These are phyloP conservation scores for Chlorella sorokiniana DNA, from an alignment of 139 green algal species.

Conservation along the genomic window DNA sequence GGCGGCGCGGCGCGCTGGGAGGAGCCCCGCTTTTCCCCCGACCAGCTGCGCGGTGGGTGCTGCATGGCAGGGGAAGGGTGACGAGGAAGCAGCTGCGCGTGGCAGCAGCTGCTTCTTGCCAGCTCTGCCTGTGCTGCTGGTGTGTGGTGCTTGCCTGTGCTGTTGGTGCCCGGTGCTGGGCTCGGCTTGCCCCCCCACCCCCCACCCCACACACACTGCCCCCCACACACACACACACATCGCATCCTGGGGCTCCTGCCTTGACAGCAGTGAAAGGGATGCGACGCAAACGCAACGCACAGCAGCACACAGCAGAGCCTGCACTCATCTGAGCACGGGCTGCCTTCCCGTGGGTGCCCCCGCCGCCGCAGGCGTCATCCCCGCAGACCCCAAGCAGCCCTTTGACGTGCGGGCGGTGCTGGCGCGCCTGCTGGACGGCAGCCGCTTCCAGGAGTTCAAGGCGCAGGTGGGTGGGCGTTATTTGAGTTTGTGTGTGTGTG, in stretches of 20 bases:
- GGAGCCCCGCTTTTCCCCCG: constrained; percentile 71
- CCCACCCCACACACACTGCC: no score
- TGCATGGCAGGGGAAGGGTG: background rate
- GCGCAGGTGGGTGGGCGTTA: constrained; percentile 5
- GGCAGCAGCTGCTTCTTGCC: background rate
- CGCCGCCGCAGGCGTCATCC: constrained; percentile 52
- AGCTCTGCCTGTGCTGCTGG: no score
- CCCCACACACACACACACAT: no score
- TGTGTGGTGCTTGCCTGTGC: no score
- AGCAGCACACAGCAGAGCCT: no score
- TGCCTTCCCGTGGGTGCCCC: background rate
- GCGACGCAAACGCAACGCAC: no score
- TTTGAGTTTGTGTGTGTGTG: no score
- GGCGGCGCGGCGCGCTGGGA: constrained; percentile 43
- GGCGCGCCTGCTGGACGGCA: constrained; percentile 83
- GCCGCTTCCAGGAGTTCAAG: constrained; percentile 93
- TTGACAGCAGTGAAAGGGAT: no score
- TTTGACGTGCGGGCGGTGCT: constrained; percentile 83
- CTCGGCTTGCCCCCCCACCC: no score
- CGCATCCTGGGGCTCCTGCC: no score
- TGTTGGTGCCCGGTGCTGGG: no score
- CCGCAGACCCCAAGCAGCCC: constrained; percentile 61
- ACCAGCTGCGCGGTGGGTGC: constrained; percentile 61
- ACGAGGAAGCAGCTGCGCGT: background rate
- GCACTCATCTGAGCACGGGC: no score